Percentiles rank a stretch among this genome's conserved stretches.
These are phyloP conservation scores for Yamadazyma philogaea DNA, from an alignment of 805 yeast genomes.

Conservation along the genomic window DNA sequence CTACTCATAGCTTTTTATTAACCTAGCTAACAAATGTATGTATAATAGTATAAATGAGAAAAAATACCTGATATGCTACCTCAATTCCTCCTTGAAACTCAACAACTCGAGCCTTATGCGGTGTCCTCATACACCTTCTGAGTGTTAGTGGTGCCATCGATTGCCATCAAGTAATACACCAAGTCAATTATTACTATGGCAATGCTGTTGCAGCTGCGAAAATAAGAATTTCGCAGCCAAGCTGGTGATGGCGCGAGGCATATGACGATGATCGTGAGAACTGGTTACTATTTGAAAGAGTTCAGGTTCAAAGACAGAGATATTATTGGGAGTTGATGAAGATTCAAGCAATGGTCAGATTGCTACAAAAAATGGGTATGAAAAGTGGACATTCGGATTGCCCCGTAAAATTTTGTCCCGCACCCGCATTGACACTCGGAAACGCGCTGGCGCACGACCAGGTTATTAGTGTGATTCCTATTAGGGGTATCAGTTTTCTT, in stretches of 20 bases:
- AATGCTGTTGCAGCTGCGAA: constrained; percentile 9
- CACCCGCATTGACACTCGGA: background rate
- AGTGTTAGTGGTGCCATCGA: background rate
- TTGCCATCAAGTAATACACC: background rate
- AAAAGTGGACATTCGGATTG: constrained; percentile 4
- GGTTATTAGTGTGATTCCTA: background rate
- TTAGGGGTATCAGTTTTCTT: background rate
- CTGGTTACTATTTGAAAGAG: background rate
- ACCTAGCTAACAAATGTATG: constrained; percentile 6
- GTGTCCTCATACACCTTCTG: background rate
- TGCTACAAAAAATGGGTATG: background rate
- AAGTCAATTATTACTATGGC: background rate
- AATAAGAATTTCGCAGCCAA: constrained; percentile 5
- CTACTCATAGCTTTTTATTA: constrained; percentile 3
- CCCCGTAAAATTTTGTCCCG: constrained; percentile 2
- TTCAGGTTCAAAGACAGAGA: background rate
- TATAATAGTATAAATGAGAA: constrained; percentile 1
- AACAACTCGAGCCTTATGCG: background rate
- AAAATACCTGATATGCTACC: background rate
- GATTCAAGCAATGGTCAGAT: background rate
- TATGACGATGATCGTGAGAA: background rate
- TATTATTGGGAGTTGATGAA: background rate
- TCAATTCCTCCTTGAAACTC: background rate
- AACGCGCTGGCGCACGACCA: background rate
- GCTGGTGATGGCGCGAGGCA: background rate